Evolutionary conservation across 1,139 yeast genomes (phyloP).

Genomic region (Meyerozyma elateridarum): DNA sequence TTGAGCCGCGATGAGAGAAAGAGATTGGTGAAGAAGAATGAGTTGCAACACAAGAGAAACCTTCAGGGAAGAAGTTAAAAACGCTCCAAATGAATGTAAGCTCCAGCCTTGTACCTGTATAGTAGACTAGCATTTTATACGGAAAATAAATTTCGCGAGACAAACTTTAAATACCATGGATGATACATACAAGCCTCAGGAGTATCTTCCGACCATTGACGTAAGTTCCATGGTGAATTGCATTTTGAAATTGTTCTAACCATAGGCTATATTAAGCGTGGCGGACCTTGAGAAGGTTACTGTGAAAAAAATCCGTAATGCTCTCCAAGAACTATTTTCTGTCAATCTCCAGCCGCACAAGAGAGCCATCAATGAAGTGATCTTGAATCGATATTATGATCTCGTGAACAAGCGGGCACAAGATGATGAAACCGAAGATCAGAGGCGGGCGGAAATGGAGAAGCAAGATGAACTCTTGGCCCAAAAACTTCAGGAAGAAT

Average conservation of each 20-base stretch:
- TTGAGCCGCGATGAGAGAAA: conserved; percentile 79
- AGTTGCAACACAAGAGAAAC: conserved; percentile 82
- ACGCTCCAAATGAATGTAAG: background rate
- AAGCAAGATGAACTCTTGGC: conserved; percentile 44
- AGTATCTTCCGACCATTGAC: conserved; percentile 65
- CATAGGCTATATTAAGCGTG: conserved; percentile 66
- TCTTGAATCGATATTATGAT: conserved; percentile 54
- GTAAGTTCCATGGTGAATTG: conserved; percentile 32
- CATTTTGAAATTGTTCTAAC: conserved; percentile 19
- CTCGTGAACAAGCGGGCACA: conserved; percentile 35
- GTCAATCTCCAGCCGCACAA: conserved; percentile 49
- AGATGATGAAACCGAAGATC: conserved; percentile 21
- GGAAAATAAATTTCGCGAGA: background rate
- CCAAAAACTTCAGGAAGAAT: conserved; percentile 8
- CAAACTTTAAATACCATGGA: conserved; percentile 13
- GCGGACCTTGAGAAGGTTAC: conserved; percentile 69
- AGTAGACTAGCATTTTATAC: conserved; percentile 3
- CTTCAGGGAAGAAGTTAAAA: conserved; percentile 16
- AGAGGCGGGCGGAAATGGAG: conserved; percentile 28
- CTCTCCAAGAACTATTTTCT: conserved; percentile 63
- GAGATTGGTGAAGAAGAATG: conserved; percentile 79
- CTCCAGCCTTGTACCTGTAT: conserved; percentile 3
- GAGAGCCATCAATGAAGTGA: conserved; percentile 56
- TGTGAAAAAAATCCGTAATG: conserved; percentile 66
- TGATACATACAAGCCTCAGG: conserved; percentile 20